A percentile compares a stretch with the other conserved stretches of the same genome.
phyloP scores from a whole-genome alignment of 2,329 filamentous ascomycete species.

The Trichoderma koningiopsis region DNA sequence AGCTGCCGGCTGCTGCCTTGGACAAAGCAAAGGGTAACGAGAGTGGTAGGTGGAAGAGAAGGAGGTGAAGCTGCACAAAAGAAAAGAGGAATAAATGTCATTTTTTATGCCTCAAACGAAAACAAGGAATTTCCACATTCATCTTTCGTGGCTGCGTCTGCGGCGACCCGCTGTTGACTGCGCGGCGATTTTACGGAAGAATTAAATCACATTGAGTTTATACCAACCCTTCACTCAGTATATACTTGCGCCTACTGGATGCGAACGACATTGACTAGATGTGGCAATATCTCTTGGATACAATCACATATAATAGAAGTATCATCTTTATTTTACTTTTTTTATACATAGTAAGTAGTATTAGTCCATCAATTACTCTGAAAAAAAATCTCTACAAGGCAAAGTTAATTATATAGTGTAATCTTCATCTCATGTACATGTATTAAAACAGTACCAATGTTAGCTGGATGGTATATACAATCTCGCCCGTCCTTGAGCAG shows the following conservation, averaged over 20 bases:
- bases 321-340: background rate
- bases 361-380: background rate
- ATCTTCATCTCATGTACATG: background rate
- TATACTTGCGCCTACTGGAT: background rate
- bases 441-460: background rate
- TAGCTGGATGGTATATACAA: slow-evolving; percentile 2
- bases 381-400: background rate
- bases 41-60: background rate
- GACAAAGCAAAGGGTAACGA: background rate
- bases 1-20: background rate
- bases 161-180: background rate
- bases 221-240: background rate
- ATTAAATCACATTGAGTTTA: background rate
- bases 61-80: background rate
- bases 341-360: background rate
- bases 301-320: background rate
- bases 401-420: background rate
- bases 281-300: background rate
- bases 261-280: too few species aligned
- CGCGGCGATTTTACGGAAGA: background rate
- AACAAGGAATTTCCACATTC: background rate
- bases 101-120: background rate
- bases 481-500: background rate
- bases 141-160: background rate
- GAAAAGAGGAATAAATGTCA: background rate